These are phyloP conservation scores for Cladosporium colombiae DNA, from an alignment of 2,329 filamentous ascomycete genomes.

Conservation along the genomic window DNA sequence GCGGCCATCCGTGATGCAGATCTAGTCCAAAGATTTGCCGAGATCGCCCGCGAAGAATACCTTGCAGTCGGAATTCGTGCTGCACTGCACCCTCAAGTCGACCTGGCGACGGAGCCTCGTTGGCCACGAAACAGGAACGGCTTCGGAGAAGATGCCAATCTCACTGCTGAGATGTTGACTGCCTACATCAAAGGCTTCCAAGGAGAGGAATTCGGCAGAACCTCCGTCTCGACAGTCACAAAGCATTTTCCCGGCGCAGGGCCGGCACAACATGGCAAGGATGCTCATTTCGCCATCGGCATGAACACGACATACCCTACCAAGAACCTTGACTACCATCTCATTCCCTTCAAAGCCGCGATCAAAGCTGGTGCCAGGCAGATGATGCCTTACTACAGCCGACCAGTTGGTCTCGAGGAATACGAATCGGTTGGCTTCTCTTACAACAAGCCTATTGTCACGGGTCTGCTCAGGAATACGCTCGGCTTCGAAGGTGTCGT, in stretches of 20 bases:
- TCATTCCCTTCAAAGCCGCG: constrained; percentile 54
- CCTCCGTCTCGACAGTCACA: constrained; percentile 52
- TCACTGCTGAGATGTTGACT: constrained; percentile 33
- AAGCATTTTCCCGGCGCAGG: constrained; percentile 59
- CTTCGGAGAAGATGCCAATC: constrained; percentile 52
- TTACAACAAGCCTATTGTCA: constrained; percentile 60
- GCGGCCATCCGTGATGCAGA: constrained; percentile 50
- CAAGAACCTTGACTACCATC: constrained; percentile 52
- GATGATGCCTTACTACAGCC: constrained; percentile 56
- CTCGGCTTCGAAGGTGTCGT: constrained; percentile 70
- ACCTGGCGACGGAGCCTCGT: constrained; percentile 54
- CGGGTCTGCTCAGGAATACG: constrained; percentile 69
- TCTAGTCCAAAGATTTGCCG: constrained; percentile 50
- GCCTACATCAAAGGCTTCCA: constrained; percentile 54
- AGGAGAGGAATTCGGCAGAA: constrained; percentile 45
- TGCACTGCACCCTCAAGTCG: constrained; percentile 54
- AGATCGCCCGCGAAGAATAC: constrained; percentile 53
- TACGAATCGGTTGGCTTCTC: constrained; percentile 52
- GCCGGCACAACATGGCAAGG: constrained; percentile 52
- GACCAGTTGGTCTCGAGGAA: constrained; percentile 48
- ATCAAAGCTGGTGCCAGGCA: constrained; percentile 52
- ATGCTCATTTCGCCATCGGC: constrained; percentile 56
- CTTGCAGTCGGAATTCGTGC: constrained; percentile 46
- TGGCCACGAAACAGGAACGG: constrained; percentile 52
- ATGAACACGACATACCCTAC: constrained; percentile 55